Evolutionary conservation across 352 stramenopile species (phyloP), one percentile per base, ranked within the genome.

Genomic region (Globisporangium lucens): DNA sequence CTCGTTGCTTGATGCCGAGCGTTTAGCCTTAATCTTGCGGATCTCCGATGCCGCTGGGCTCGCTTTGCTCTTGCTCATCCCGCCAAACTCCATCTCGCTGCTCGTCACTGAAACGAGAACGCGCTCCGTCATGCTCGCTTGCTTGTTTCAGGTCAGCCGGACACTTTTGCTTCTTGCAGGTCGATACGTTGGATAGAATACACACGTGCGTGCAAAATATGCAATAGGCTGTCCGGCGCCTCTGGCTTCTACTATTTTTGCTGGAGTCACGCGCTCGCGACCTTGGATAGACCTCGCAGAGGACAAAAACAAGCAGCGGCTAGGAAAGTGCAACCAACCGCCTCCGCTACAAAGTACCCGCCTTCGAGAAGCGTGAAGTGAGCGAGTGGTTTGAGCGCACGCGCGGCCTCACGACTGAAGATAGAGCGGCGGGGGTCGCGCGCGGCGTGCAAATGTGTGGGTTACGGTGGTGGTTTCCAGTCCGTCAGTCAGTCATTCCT

Each of bases 21-120:
- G 30, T 27, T 33, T 41, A 3, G 69, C 65, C 5, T 46, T 49
- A 7, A 72, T 68, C 43, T 67, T 67, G 56, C 43, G 67, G 35
- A 72, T 71, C 59, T 71, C 58, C 7, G 51, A 35, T 1, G 35
- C 59, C 12, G 66, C 66, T 17, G 66, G 66, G 17, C 58, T 62
- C 24, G 10, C 24, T 36, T 63, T 53, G 27, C 38, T 51, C 30
- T 33, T 46, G n/a, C 7, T 30, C 56, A 27, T 20, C 8, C n/a
- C 36, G 33, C 12, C 33, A 49, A 61, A 58, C 41, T 52, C 27
- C 24, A 55, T 35, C 55, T 47, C 35, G 47, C 57, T 61, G 30
- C 43, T 56, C 36, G 66, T 71, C 36, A 71, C 59, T 22, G 66
- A 71, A 5, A 67, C 9, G 6, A 56, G 17, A 17, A 47, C 13